These are phyloP conservation scores for Pseudonitzschia multistriata DNA, from an alignment of 108 stramenopile genomes.

Conservation along the genomic window DNA sequence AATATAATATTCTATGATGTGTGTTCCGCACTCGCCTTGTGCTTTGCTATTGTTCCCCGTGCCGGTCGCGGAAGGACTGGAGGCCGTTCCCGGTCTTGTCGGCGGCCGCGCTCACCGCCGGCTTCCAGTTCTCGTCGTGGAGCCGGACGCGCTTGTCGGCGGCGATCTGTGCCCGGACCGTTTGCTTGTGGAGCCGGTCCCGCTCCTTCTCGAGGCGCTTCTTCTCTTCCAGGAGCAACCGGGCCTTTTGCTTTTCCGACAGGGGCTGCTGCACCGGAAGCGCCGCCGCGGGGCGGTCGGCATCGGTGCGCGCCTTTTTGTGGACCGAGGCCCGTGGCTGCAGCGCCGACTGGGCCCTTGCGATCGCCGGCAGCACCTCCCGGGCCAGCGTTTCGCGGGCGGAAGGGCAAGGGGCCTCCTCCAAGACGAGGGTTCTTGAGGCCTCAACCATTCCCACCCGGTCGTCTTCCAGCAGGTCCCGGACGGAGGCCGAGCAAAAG, in stretches of 20 bases:
- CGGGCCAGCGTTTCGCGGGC: neutral
- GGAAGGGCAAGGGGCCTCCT: neutral
- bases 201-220: constrained; percentile 37
- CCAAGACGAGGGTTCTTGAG: neutral
- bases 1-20: too few species aligned
- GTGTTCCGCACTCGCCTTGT: too few species aligned
- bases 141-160: constrained; percentile 67
- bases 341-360: neutral
- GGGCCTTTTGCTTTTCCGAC: constrained; percentile 76
- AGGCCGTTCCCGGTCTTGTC: constrained; percentile 64
- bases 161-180: constrained; percentile 36
- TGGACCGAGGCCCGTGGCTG: too few species aligned
- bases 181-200: constrained; percentile 48
- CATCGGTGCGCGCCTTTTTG: neutral
- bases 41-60: constrained; percentile 66
- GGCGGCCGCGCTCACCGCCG: constrained; percentile 57
- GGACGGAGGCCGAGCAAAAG: neutral
- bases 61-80: constrained; percentile 67
- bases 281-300: constrained; percentile 7
- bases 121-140: constrained; percentile 71
- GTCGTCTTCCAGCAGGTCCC: constrained; percentile 41
- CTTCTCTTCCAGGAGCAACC: constrained; percentile 56
- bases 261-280: constrained; percentile 28
- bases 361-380: neutral
- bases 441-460: constrained; percentile 24